Evolutionary conservation across 805 yeast genomes (phyloP).

Genomic region (Spathaspora girioi): DNA sequence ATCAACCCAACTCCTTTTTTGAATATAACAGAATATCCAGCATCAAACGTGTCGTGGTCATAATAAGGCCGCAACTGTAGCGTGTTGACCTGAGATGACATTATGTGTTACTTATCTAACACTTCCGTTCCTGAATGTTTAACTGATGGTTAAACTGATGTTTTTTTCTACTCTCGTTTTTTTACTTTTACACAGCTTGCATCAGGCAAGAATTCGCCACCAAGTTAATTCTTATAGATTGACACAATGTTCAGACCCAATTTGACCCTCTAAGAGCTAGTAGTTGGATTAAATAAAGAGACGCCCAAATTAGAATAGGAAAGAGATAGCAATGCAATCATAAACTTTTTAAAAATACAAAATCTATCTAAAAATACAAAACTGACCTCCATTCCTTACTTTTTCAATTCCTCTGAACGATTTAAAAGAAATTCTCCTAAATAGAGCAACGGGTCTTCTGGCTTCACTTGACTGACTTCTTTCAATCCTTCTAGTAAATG

Average conservation of each 20-base stretch:
- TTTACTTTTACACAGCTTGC: not conserved
- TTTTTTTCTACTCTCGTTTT: not conserved
- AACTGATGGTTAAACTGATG: not conserved
- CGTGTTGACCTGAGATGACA: not conserved
- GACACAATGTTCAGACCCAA: not conserved
- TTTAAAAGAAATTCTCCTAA: slow-evolving; percentile 53
- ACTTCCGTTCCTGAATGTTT: not conserved
- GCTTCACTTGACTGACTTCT: slow-evolving; percentile 46
- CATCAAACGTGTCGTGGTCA: slow-evolving; percentile 62
- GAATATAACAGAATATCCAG: slow-evolving; percentile 58
- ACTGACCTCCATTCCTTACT: not conserved
- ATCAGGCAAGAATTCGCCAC: no score
- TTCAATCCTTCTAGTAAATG: slow-evolving; percentile 61
- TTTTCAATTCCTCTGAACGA: slow-evolving; percentile 11
- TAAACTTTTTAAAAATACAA: not conserved
- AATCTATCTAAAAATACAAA: not conserved
- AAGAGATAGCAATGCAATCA: not conserved
- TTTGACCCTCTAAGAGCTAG: not conserved
- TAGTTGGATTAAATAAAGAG: not conserved
- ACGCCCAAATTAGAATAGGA: not conserved
- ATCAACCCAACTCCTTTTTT: slow-evolving; percentile 61
- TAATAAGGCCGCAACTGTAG: slow-evolving; percentile 59
- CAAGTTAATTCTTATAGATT: no score
- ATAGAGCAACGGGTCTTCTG: slow-evolving; percentile 50
- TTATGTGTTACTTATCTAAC: not conserved